A percentile compares a stretch with the other conserved stretches of the same genome.
These are phyloP conservation scores for Trapa incisa DNA, from an alignment of 345 rosid species.

Conservation along the genomic window DNA sequence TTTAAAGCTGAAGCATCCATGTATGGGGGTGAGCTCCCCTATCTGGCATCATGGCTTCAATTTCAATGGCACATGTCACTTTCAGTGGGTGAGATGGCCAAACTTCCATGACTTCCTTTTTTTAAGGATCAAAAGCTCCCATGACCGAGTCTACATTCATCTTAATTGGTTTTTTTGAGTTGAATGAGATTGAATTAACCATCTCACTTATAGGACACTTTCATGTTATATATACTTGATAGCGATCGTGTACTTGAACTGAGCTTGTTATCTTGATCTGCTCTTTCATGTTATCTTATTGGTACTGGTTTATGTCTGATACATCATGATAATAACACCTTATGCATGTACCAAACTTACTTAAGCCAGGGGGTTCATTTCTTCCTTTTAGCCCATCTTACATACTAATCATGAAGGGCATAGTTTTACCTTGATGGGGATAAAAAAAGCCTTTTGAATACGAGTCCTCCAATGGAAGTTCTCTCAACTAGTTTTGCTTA, in stretches of 20 bases:
- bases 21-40: constrained; percentile 53
- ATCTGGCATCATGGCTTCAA: neutral
- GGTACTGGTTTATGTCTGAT: neutral
- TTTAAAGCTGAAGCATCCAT: constrained; percentile 94
- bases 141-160: too few species aligned
- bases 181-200: neutral
- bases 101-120: neutral
- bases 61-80: neutral
- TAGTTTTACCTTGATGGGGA: too few species aligned
- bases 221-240: neutral
- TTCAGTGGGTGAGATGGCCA: neutral
- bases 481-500: too few species aligned
- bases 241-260: neutral
- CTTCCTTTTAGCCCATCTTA: too few species aligned
- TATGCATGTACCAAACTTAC: neutral
- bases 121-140: neutral
- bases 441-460: too few species aligned
- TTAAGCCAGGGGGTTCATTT: neutral
- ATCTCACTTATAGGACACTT: neutral
- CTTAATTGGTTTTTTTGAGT: neutral
- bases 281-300: neutral
- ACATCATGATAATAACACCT: neutral
- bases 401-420: neutral
- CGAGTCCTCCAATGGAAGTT: too few species aligned
- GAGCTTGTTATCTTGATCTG: neutral